Percentiles rank a stretch among this genome's conserved stretches.
phyloP scores from a whole-genome alignment of 75 land plant species.

The Cupressus sempervirens region DNA sequence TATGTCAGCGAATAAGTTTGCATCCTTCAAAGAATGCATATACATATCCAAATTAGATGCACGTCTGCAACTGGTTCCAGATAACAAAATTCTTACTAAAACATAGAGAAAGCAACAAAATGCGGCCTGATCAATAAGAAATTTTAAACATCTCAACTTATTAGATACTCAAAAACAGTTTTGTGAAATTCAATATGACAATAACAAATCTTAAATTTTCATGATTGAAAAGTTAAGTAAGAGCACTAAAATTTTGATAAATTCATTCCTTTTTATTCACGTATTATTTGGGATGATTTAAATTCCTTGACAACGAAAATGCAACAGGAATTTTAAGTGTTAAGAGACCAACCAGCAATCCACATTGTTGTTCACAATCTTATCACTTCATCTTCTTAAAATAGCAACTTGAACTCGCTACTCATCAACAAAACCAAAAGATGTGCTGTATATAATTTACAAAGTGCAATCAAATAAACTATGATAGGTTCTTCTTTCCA shows the following conservation, averaged over 20 bases:
- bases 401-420: background rate
- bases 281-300: background rate
- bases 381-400: conserved; percentile 3
- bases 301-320: background rate
- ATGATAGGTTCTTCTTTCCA: background rate
- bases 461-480: conserved; percentile 1
- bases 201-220: background rate
- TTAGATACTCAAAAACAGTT: background rate
- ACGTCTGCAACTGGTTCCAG: background rate
- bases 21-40: background rate
- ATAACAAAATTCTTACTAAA: background rate
- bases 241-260: background rate
- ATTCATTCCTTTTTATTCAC: background rate
- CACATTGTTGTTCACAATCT: background rate
- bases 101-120: background rate
- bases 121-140: background rate
- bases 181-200: background rate
- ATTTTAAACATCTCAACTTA: background rate
- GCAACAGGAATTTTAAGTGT: background rate
- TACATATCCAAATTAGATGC: background rate
- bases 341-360: background rate
- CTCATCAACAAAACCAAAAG: conserved; percentile 5
- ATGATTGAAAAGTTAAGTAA: background rate
- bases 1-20: background rate
- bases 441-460: background rate